Evolutionary conservation across 352 stramenopile species (phyloP).

Genomic region (Phytophthora pinifolia): DNA sequence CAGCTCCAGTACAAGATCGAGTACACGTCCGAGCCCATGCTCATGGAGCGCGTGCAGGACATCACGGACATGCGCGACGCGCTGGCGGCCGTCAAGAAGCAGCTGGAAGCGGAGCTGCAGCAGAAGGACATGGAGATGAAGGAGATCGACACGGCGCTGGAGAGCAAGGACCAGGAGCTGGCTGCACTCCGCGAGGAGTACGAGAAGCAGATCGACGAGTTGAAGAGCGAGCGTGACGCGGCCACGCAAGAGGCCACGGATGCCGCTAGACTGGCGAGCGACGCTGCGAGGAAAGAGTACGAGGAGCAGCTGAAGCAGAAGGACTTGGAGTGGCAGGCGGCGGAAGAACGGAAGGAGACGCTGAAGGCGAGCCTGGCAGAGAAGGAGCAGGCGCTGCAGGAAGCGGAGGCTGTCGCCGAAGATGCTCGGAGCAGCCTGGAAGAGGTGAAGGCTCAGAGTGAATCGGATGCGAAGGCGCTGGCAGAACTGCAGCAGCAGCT

Average conservation of each 20-base stretch:
- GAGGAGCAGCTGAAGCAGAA: slow-evolving; percentile 42
- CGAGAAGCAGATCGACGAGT: slow-evolving; percentile 37
- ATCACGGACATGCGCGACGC: slow-evolving; percentile 81
- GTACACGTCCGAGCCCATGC: slow-evolving; percentile 80
- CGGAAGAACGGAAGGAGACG: slow-evolving; percentile 19
- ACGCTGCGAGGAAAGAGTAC: slow-evolving; percentile 32
- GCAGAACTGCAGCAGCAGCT: slow-evolving; percentile 25
- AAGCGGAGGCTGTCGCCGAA: slow-evolving; percentile 10
- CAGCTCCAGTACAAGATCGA: slow-evolving; percentile 87
- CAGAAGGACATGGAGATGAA: slow-evolving; percentile 60
- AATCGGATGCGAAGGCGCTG: slow-evolving; percentile 17
- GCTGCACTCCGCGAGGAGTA: slow-evolving; percentile 35
- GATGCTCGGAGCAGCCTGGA: slow-evolving; percentile 28
- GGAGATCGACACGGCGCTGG: slow-evolving; percentile 34
- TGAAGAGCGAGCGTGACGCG: slow-evolving; percentile 37
- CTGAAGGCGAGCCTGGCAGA: slow-evolving; percentile 36
- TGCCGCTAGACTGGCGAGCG: slow-evolving; percentile 29
- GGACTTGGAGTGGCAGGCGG: slow-evolving; percentile 15
- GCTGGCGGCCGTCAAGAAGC: slow-evolving; percentile 62
- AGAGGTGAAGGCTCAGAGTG: slow-evolving; percentile 29
- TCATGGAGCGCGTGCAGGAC: slow-evolving; percentile 79
- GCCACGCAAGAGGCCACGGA: slow-evolving; percentile 38
- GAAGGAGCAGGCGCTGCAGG: slow-evolving; percentile 32
- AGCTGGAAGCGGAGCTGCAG: slow-evolving; percentile 68
- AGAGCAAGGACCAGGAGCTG: slow-evolving; percentile 44